phyloP scores from a whole-genome alignment of 768 basidiomycete genomes.

The Agrocybe praecox region DNA sequence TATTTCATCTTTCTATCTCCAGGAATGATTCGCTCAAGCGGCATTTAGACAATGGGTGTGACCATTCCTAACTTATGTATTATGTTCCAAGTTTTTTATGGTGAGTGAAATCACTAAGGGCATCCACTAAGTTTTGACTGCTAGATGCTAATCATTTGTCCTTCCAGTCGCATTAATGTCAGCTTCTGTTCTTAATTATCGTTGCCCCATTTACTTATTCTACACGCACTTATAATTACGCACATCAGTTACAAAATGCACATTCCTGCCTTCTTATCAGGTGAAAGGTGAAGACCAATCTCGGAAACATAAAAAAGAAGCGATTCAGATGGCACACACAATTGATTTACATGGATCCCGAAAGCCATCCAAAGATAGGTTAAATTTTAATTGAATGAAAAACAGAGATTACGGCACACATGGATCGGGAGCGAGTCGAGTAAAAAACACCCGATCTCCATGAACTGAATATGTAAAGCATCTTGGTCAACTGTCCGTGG shows the following conservation, averaged over 20 bases:
- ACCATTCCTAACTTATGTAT: slow-evolving; percentile 35
- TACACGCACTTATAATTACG: slow-evolving; percentile 15
- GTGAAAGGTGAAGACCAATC: not conserved
- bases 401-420: too few relatives aligned
- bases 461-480: too few relatives aligned
- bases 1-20: slow-evolving; percentile 11
- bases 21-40: slow-evolving; percentile 76
- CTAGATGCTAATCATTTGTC: slow-evolving; percentile 5
- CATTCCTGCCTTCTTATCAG: not conserved
- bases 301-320: not conserved
- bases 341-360: slow-evolving; percentile 22
- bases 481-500: too few relatives aligned
- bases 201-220: slow-evolving; percentile 1
- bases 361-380: slow-evolving; percentile 25
- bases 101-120: not conserved
- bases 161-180: slow-evolving; percentile 14
- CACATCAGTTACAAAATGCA: not conserved
- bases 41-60: slow-evolving; percentile 82
- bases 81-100: not conserved
- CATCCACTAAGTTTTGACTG: not conserved
- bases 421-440: too few relatives aligned
- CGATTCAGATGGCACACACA: slow-evolving; percentile 9
- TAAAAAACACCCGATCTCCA: too few relatives aligned
- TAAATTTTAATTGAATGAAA: not conserved
- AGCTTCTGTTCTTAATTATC: slow-evolving; percentile 4